phyloP scores from a whole-genome alignment of 179 eudicot genomes.

The Amaranthus tricolor region DNA sequence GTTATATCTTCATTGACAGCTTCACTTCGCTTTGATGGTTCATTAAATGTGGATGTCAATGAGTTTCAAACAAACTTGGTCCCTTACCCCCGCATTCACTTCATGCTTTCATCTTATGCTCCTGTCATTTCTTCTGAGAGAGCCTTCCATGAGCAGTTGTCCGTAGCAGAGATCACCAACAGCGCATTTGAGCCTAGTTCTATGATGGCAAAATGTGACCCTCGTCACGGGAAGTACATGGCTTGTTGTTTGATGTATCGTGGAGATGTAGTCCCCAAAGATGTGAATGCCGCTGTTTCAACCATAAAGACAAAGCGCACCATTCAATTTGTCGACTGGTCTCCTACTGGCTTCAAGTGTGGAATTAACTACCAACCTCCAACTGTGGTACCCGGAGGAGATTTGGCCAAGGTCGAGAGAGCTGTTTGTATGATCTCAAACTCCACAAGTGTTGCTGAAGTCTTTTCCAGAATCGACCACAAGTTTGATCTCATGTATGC shows the following conservation, averaged over 20 bases:
- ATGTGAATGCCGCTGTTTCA: conserved; percentile 66
- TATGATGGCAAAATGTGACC: conserved; percentile 76
- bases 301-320: conserved; percentile 67
- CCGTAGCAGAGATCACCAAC: conserved; percentile 72
- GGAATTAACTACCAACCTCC: conserved; percentile 74
- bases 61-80: conserved; percentile 73
- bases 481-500: conserved; percentile 77
- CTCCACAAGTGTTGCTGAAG: conserved; percentile 76
- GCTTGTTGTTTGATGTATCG: conserved; percentile 76
- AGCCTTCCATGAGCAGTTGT: conserved; percentile 69
- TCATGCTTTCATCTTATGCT: conserved; percentile 78
- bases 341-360: conserved; percentile 79
- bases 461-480: conserved; percentile 70
- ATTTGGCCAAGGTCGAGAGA: conserved; percentile 71
- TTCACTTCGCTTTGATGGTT: conserved; percentile 70
- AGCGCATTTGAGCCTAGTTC: conserved; percentile 64
- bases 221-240: conserved; percentile 80
- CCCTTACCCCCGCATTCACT: conserved; percentile 73
- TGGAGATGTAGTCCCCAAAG: conserved; percentile 74
- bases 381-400: conserved; percentile 73
- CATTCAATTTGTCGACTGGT: conserved; percentile 78
- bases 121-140: conserved; percentile 69
- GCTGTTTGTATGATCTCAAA: conserved; percentile 77
- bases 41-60: conserved; percentile 62
- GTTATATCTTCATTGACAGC: conserved; percentile 73